A percentile compares a stretch with the other conserved stretches of the same genome.
Evolutionary conservation across 2,329 filamentous ascomycete genomes (phyloP).

Genomic region (Dryadomyces quercivorus): DNA sequence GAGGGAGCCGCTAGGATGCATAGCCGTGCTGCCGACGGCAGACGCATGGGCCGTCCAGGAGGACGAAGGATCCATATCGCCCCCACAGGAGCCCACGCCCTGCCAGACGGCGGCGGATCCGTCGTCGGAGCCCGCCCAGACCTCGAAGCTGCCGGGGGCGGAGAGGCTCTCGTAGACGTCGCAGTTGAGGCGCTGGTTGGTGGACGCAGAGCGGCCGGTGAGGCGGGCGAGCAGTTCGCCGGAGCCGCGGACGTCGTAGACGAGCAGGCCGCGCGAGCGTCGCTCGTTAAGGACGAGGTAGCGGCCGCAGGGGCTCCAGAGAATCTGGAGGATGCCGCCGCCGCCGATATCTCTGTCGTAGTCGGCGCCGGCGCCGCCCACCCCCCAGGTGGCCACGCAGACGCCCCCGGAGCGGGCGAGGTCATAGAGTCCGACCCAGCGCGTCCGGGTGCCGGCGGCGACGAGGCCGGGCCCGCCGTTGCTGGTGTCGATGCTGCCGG

Average conservation of each 20-base stretch:
- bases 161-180: slow-evolving; percentile 34
- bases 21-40: slow-evolving; percentile 34
- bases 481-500: slow-evolving; percentile 20
- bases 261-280: slow-evolving; percentile 38
- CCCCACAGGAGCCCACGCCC: slow-evolving; percentile 34
- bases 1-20: slow-evolving; percentile 44
- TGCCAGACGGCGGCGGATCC: slow-evolving; percentile 49
- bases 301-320: slow-evolving; percentile 51
- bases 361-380: slow-evolving; percentile 23
- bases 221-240: slow-evolving; percentile 44
- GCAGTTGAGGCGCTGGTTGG: slow-evolving; percentile 43
- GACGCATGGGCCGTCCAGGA: slow-evolving; percentile 34
- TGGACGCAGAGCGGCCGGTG: slow-evolving; percentile 33
- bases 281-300: slow-evolving; percentile 53
- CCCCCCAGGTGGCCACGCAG: slow-evolving; percentile 45
- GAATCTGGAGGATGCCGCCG: slow-evolving; percentile 47
- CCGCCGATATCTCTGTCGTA: slow-evolving; percentile 31
- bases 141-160: slow-evolving; percentile 35
- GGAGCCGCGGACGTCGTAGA: slow-evolving; percentile 51
- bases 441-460: slow-evolving; percentile 52
- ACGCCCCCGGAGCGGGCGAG: slow-evolving; percentile 36
- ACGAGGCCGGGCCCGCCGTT: slow-evolving; percentile 25
- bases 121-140: slow-evolving; percentile 47
- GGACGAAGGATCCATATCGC: slow-evolving; percentile 33
- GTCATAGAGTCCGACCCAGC: slow-evolving; percentile 52